Conservation (phyloP, 768 basidiomycete genomes). For the Leccinum obscurum region DNA sequence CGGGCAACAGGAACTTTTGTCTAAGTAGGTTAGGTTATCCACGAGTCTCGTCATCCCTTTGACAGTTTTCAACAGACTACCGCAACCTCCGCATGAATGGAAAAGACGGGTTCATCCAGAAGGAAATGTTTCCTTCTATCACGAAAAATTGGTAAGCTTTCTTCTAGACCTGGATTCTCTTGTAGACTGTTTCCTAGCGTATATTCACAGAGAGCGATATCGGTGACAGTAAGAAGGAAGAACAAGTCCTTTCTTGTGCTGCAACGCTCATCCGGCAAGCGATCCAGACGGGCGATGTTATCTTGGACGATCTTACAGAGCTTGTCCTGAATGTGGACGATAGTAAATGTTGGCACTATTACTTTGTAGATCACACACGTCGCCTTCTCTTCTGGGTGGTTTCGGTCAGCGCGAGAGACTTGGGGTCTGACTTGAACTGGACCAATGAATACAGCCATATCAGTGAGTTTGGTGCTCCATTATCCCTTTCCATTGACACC, state of each 20-base stretch:
- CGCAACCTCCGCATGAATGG: constrained; percentile 2
- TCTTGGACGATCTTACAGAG: constrained; percentile 13
- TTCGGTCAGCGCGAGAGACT: background rate
- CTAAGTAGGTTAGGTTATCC: constrained; percentile 4
- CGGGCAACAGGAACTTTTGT: constrained; percentile 10
- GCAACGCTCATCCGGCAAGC: constrained; percentile 10
- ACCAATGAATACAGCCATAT: background rate
- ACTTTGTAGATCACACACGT: constrained; percentile 19
- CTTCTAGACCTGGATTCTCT: background rate
- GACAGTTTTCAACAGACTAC: constrained; percentile 2
- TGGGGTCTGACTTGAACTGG: constrained; percentile 8
- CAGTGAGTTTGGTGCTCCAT: background rate
- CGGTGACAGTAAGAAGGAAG: background rate
- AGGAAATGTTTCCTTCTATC: constrained; percentile 13
- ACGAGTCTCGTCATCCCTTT: background rate
- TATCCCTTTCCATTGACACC: background rate
- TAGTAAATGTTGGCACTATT: constrained; percentile 5
- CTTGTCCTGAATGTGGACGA: constrained; percentile 13
- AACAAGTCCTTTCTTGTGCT: constrained; percentile 3
- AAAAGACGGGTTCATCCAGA: constrained; percentile 14
- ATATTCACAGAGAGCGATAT: constrained; percentile 19
- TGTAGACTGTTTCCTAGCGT: constrained; percentile 5
- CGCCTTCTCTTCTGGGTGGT: constrained; percentile 23
- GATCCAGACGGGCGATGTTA: background rate
- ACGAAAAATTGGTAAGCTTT: constrained; percentile 11